These are phyloP conservation scores for Periglandula ipomoeae DNA, from an alignment of 2,329 filamentous ascomycete genomes.

Conservation along the genomic window DNA sequence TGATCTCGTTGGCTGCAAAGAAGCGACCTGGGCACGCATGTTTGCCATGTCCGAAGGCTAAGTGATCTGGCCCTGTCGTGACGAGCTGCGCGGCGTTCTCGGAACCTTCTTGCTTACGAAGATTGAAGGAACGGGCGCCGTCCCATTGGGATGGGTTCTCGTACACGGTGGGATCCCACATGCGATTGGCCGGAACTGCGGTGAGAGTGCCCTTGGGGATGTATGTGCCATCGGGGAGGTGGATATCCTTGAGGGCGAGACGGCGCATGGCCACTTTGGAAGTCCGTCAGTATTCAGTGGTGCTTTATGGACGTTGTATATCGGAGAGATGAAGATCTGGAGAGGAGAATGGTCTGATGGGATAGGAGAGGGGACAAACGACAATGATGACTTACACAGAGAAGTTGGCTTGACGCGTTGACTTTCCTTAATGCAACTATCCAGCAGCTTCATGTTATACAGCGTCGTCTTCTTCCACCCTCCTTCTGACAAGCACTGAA, in stretches of 20 bases:
- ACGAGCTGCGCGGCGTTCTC: slow-evolving; percentile 31
- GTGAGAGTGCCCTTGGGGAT: slow-evolving; percentile 5
- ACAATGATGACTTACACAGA: slow-evolving; percentile 11
- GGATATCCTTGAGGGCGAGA: slow-evolving; percentile 1
- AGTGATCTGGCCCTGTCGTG: slow-evolving; percentile 36
- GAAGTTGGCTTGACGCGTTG: slow-evolving; percentile 34
- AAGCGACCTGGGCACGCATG: slow-evolving; percentile 46
- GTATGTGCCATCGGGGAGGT: slow-evolving; percentile 8
- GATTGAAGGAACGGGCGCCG: slow-evolving; percentile 34
- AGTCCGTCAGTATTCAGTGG: background rate
- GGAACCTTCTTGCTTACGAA: slow-evolving; percentile 26
- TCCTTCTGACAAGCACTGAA: background rate
- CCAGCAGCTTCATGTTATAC: slow-evolving; percentile 30
- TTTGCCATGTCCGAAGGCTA: slow-evolving; percentile 45
- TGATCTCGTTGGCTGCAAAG: slow-evolving; percentile 43
- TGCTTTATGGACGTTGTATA: background rate
- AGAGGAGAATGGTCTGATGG: background rate
- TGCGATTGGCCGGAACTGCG: background rate
- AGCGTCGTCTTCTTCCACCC: slow-evolving; percentile 7
- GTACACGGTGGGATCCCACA: slow-evolving; percentile 2
- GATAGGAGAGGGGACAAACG: no score
- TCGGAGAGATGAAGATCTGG: background rate
- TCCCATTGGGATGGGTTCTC: slow-evolving; percentile 25
- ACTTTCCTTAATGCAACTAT: slow-evolving; percentile 39
- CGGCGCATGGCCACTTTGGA: slow-evolving; percentile 7